A percentile compares a stretch with the other conserved stretches of the same genome.
Conservation (phyloP, 768 basidiomycete genomes). For the Boletus reticulatus region DNA sequence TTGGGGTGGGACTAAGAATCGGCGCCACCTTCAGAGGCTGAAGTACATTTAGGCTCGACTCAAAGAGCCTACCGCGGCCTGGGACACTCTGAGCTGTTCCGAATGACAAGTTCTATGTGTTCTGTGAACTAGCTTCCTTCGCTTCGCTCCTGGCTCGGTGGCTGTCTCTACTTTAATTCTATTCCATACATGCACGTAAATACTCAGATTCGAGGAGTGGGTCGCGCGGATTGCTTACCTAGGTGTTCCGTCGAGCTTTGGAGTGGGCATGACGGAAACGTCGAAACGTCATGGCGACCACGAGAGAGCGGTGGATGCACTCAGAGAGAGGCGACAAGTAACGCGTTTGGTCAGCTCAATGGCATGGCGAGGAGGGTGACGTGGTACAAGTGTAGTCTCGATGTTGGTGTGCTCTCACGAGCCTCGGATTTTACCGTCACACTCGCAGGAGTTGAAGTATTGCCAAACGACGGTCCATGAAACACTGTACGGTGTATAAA, state of each 20-base stretch:
- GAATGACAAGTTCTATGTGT: slow-evolving; percentile 44
- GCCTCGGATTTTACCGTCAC: too few relatives aligned
- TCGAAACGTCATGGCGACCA: background rate
- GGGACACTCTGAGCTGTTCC: slow-evolving; percentile 55
- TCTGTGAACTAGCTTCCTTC: slow-evolving; percentile 46
- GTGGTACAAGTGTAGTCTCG: too few relatives aligned
- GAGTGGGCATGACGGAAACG: slow-evolving; percentile 11
- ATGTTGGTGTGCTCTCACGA: too few relatives aligned
- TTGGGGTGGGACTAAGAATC: slow-evolving; percentile 70
- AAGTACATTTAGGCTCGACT: background rate
- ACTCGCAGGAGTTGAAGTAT: too few relatives aligned
- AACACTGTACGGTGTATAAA: too few relatives aligned
- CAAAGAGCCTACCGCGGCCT: slow-evolving; percentile 19
- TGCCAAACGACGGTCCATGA: too few relatives aligned
- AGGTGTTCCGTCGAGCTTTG: slow-evolving; percentile 11
- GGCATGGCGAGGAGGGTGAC: too few relatives aligned
- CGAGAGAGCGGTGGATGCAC: slow-evolving; percentile 1
- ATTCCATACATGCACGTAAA: slow-evolving; percentile 5
- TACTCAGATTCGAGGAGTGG: background rate
- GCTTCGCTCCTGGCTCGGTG: slow-evolving; percentile 48
- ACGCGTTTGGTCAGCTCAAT: slow-evolving; percentile 29
- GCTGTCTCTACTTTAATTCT: slow-evolving; percentile 24
- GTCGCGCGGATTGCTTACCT: slow-evolving; percentile 7
- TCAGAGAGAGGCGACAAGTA: slow-evolving; percentile 4
- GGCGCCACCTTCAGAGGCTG: slow-evolving; percentile 77